Base-by-base conservation (phyloP, 2,329 filamentous ascomycete genomes). In the Geosmithia putterillii region DNA sequence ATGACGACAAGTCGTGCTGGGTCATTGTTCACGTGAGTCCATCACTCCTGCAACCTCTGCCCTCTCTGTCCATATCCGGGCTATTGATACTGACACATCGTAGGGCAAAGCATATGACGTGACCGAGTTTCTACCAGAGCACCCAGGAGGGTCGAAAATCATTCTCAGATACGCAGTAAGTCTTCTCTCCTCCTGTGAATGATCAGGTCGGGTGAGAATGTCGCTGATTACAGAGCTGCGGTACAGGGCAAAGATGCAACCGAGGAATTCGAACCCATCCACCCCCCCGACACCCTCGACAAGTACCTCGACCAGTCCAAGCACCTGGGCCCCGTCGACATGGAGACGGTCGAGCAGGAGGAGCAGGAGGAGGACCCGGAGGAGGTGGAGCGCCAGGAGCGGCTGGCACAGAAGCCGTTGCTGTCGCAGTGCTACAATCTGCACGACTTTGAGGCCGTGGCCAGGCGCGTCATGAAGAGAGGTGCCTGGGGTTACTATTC, bases 401-500 rank as follows among this genome's bases (percentile, higher is more conserved):
- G 86, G 45, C 76, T 88, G 45, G 69, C 74, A 52, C 67, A 73
- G 47, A 94, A 88, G 79, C 89, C 89, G 1, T 69, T 80, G 40
- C 68, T 95, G 47, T 81, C 85, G 51, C 84, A 94, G 60, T 95
- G 88, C 69, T 95, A 89, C 64, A 95, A 95, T 60, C 66, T 95
- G 47, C 77, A 92, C 67, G 92, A 98, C 65, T 98, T 98, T 60
- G 92, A 98, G 71, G 80, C 86, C 3, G 90, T 96, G 32, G 92
- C 92, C 5, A 80, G 83, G 54, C 72, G 79, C 35, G 79, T 94
- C 45, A 95, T 96, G 90, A 95, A 94, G 75, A 94, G 85, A 69
- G 83, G 82, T 1, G 90, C 90, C 0, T 98, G 92, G 92, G 92
- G 85, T 21, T 98, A 98, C 67, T 98, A 98, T 63, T 95, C 87